Conservation (phyloP, 176 grass and related monocot genomes). For the Avena eriantha region DNA sequence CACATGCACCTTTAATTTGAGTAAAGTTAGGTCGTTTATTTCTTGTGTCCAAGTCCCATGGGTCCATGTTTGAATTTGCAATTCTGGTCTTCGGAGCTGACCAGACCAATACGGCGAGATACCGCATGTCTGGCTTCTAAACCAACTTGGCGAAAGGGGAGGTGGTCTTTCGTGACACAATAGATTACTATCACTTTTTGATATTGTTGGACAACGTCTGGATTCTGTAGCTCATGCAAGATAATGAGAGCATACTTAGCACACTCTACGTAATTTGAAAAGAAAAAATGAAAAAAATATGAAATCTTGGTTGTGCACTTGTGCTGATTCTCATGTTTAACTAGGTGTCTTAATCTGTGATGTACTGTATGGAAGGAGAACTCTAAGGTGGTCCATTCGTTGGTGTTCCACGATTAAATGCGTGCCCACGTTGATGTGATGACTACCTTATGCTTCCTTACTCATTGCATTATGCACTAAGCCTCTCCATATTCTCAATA, state of each 20-base stretch:
- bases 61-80: slow-evolving; percentile 31
- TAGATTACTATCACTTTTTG: background rate
- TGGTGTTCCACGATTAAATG: background rate
- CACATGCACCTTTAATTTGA: slow-evolving; percentile 22
- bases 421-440: no score
- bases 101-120: slow-evolving; percentile 1
- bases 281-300: background rate
- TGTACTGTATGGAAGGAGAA: background rate
- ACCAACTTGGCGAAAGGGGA: background rate
- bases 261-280: background rate
- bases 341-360: background rate
- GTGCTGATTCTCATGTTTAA: background rate
- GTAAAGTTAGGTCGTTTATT: background rate
- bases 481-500: no score
- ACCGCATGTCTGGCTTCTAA: slow-evolving; percentile 38
- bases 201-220: slow-evolving; percentile 19
- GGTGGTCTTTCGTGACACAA: background rate
- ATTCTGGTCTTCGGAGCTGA: slow-evolving; percentile 42
- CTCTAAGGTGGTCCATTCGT: background rate
- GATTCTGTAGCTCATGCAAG: slow-evolving; percentile 1
- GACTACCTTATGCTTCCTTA: no score
- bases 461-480: no score
- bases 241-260: slow-evolving; percentile 36
- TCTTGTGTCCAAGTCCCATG: background rate
- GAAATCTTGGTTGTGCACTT: background rate